These are phyloP conservation scores for Yamadazyma dendronema DNA, from an alignment of 1,139 yeast species.

Conservation along the genomic window DNA sequence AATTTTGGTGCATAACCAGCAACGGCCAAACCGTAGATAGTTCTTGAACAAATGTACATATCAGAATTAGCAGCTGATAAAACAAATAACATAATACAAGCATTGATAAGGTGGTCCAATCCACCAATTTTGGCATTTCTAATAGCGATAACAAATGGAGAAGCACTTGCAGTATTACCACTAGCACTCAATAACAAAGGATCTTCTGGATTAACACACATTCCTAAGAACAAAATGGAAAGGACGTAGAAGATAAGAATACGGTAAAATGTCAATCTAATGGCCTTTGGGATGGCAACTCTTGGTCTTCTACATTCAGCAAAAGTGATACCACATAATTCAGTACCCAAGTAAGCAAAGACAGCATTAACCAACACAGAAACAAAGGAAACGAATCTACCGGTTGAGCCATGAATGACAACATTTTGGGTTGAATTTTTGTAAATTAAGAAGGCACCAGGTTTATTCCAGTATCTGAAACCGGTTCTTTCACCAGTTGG, in stretches of 20 bases:
- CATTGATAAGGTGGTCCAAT: constrained; percentile 47
- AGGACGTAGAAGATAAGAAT: constrained; percentile 66
- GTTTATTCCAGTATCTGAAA: constrained; percentile 63
- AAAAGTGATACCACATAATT: constrained; percentile 63
- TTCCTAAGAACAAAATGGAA: constrained; percentile 66
- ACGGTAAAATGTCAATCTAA: constrained; percentile 73
- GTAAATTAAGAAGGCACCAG: constrained; percentile 59
- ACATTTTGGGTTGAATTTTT: constrained; percentile 25
- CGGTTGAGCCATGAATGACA: constrained; percentile 23
- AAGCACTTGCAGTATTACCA: constrained; percentile 65
- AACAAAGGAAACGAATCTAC: constrained; percentile 60
- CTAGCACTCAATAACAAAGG: constrained; percentile 42
- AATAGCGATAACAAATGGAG: constrained; percentile 64
- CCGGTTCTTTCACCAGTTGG: constrained; percentile 63
- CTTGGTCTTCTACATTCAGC: constrained; percentile 80
- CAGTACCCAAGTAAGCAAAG: constrained; percentile 77
- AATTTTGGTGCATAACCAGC: constrained; percentile 53
- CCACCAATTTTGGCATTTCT: constrained; percentile 42
- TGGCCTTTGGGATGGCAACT: constrained; percentile 73
- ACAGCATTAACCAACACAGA: constrained; percentile 72
- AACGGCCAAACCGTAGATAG: constrained; percentile 43
- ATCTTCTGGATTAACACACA: constrained; percentile 74
- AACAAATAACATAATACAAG: constrained; percentile 44
- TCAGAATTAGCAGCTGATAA: constrained; percentile 50
- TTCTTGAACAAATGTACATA: constrained; percentile 48